A percentile compares a stretch with the other conserved stretches of the same genome.
phyloP scores from a whole-genome alignment of 768 basidiomycete genomes.

The Agaricus subrufescens region DNA sequence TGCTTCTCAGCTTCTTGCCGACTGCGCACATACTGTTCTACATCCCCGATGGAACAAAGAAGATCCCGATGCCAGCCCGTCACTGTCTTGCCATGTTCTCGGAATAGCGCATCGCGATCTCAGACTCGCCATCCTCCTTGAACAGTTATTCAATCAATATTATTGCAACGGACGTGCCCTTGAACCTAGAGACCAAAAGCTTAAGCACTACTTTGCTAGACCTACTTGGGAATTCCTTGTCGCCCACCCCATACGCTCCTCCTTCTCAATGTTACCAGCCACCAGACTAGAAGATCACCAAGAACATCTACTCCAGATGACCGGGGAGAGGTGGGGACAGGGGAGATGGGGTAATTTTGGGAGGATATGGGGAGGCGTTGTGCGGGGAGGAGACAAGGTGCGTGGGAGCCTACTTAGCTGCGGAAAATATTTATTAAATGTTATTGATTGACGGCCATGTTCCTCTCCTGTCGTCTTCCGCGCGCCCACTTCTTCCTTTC shows the following conservation, averaged over 20 bases:
- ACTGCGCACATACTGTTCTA: not conserved
- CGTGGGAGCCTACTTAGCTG: not conserved
- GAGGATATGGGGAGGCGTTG: constrained; percentile 25
- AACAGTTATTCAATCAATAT: not conserved
- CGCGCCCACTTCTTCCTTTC: constrained; percentile 12
- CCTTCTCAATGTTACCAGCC: not conserved
- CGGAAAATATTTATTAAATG: constrained; percentile 3
- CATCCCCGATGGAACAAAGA: no score
- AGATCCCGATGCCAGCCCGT: no score
- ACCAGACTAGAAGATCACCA: not conserved
- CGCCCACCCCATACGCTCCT: not conserved
- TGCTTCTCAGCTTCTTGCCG: not conserved
- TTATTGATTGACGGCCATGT: constrained; percentile 15
- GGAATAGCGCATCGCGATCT: constrained; percentile 9
- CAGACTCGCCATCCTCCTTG: not conserved
- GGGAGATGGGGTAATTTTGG: constrained; percentile 31
- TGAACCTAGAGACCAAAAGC: not conserved
- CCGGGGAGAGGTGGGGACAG: constrained; percentile 36
- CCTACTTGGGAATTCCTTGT: constrained; percentile 3
- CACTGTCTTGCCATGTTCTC: no score
- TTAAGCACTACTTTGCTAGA: not conserved
- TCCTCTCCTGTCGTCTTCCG: constrained; percentile 11
- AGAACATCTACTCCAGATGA: constrained; percentile 19
- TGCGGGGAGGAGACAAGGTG: constrained; percentile 12
- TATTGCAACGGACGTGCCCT: not conserved